Conservation (phyloP, 805 yeast genomes). For the Gaillardinia entomophila region DNA sequence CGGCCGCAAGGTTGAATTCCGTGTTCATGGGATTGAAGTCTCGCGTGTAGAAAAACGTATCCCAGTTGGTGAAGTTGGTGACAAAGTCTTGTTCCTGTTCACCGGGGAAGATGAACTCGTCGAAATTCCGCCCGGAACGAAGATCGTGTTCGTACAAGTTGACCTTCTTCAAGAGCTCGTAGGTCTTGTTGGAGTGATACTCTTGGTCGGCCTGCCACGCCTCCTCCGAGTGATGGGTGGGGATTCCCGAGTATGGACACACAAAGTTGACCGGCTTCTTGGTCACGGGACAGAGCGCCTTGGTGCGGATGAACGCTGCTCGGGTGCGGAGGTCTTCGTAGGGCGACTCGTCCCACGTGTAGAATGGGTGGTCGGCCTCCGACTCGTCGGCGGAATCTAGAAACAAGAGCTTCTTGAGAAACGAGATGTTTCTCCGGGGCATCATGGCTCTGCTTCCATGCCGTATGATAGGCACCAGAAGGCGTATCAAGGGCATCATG, state of each 20-base stretch:
- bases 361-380: conserved; percentile 25
- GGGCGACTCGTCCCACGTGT: conserved; percentile 92
- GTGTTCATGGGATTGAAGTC: conserved; percentile 94
- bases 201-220: conserved; percentile 82
- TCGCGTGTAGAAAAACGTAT: conserved; percentile 86
- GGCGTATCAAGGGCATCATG: too few relatives aligned
- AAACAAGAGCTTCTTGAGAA: conserved; percentile 32
- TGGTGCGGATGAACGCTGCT: conserved; percentile 84
- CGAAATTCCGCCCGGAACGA: conserved; percentile 89
- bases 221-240: conserved; percentile 86
- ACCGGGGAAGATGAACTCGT: conserved; percentile 91
- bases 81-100: conserved; percentile 68
- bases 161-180: conserved; percentile 75
- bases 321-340: conserved; percentile 80
- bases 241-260: conserved; percentile 93
- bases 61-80: conserved; percentile 84
- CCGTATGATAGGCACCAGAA: too few relatives aligned
- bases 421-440: conserved; percentile 31
- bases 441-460: too few relatives aligned
- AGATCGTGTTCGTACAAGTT: conserved; percentile 93
- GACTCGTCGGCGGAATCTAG: conserved; percentile 24
- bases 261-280: conserved; percentile 71
- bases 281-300: conserved; percentile 90
- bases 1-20: conserved; percentile 91
- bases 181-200: conserved; percentile 62